A percentile compares a stretch with the other conserved stretches of the same genome.
Evolutionary conservation across 2,329 filamentous ascomycete species (phyloP).

Genomic region (Corynespora cassiicola): DNA sequence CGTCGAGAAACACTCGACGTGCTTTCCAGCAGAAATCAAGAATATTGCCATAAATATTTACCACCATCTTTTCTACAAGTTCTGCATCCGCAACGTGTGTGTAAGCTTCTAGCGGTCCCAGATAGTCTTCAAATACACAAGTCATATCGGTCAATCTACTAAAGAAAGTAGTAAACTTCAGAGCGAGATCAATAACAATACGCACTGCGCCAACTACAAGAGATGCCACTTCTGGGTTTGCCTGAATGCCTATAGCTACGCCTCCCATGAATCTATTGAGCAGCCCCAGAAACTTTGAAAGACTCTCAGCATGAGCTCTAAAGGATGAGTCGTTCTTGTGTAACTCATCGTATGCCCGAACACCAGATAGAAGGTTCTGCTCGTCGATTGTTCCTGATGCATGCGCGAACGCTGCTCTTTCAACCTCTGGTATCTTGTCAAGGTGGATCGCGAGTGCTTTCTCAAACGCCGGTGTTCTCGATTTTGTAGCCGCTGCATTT

Average conservation of each 20-base stretch:
- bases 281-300: slow-evolving; percentile 20
- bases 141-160: slow-evolving; percentile 23
- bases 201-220: slow-evolving; percentile 25
- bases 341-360: slow-evolving; percentile 13
- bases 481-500: neutral
- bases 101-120: slow-evolving; percentile 22
- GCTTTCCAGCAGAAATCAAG: slow-evolving; percentile 23
- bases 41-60: slow-evolving; percentile 21
- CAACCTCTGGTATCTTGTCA: slow-evolving; percentile 14
- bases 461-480: slow-evolving; percentile 9
- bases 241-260: slow-evolving; percentile 23
- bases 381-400: slow-evolving; percentile 13
- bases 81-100: slow-evolving; percentile 15
- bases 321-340: slow-evolving; percentile 22
- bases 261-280: slow-evolving; percentile 27
- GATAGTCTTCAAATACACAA: slow-evolving; percentile 21
- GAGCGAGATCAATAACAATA: slow-evolving; percentile 22
- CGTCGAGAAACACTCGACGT: slow-evolving; percentile 20
- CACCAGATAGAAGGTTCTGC: slow-evolving; percentile 10
- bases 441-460: slow-evolving; percentile 13
- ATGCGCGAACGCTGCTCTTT: slow-evolving; percentile 19
- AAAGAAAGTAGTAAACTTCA: slow-evolving; percentile 24
- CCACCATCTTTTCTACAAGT: slow-evolving; percentile 15
- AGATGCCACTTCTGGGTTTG: slow-evolving; percentile 20
- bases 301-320: slow-evolving; percentile 20